A percentile compares a stretch with the other conserved stretches of the same genome.
Conservation (phyloP, 129 eudicot species). For the Glebionis coronaria region DNA sequence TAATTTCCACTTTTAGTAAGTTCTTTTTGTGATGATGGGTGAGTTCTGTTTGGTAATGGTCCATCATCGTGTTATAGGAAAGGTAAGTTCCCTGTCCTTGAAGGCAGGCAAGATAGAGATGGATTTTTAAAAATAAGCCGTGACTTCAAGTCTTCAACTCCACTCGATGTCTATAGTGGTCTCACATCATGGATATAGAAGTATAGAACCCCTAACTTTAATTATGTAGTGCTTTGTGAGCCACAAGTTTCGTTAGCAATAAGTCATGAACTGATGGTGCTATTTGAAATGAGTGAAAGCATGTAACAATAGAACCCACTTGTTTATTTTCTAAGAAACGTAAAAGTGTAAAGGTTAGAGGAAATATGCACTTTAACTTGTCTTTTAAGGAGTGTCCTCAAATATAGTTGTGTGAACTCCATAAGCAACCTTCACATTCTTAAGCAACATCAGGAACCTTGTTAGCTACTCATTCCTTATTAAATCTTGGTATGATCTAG, state of each 20-base stretch:
- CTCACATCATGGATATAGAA: slow-evolving; percentile 11
- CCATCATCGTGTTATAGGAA: slow-evolving; percentile 19
- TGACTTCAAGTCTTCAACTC: slow-evolving; percentile 29
- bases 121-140: slow-evolving; percentile 15
- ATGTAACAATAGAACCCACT: neutral
- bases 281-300: slow-evolving; percentile 21
- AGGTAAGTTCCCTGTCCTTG: slow-evolving; percentile 33
- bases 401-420: slow-evolving; percentile 1
- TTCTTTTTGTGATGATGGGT: neutral
- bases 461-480: neutral
- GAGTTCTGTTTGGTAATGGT: neutral
- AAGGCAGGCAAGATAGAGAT: slow-evolving; percentile 26
- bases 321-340: neutral
- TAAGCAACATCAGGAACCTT: neutral
- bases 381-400: slow-evolving; percentile 16
- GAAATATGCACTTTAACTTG: neutral
- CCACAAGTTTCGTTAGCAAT: slow-evolving; percentile 22
- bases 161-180: slow-evolving; percentile 23
- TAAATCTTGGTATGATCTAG: neutral
- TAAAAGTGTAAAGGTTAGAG: neutral
- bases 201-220: neutral
- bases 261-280: slow-evolving; percentile 1
- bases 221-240: slow-evolving; percentile 14
- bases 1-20: slow-evolving; percentile 18
- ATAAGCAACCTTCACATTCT: slow-evolving; percentile 13